Evolutionary conservation across 2,329 filamentous ascomycete species (phyloP).

Genomic region (Penicillium sp.): DNA sequence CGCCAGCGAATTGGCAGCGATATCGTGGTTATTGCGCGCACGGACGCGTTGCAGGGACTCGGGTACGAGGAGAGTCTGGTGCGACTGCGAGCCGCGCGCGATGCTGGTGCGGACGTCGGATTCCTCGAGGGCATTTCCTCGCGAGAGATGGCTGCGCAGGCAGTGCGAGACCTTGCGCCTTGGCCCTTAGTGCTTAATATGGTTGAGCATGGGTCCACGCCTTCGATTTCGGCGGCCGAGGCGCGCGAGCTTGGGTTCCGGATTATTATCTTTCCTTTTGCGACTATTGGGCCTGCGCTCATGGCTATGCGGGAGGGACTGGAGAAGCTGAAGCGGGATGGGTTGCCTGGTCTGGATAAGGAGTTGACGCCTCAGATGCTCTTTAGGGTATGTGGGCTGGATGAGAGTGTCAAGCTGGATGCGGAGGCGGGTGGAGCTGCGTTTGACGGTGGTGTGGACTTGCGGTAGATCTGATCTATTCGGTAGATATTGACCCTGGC

Average conservation of each 20-base stretch:
- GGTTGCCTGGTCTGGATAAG: constrained; percentile 31
- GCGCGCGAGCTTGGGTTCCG: constrained; percentile 43
- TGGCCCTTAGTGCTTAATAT: constrained; percentile 47
- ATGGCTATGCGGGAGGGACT: constrained; percentile 37
- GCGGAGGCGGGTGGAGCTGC: constrained; percentile 38
- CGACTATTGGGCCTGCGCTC: constrained; percentile 39
- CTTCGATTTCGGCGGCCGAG: constrained; percentile 39
- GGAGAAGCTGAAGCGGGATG: constrained; percentile 38
- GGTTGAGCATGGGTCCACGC: constrained; percentile 46
- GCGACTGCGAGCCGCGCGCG: constrained; percentile 40
- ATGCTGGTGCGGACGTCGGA: constrained; percentile 43
- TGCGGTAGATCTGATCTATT: constrained; percentile 18
- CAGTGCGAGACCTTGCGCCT: constrained; percentile 36
- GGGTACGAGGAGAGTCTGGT: constrained; percentile 43
- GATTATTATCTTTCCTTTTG: constrained; percentile 46
- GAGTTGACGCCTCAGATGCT: constrained; percentile 39
- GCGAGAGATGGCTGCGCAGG: constrained; percentile 37
- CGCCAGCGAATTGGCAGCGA: constrained; percentile 38
- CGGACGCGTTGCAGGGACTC: constrained; percentile 37
- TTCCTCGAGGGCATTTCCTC: constrained; percentile 45
- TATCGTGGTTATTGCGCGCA: constrained; percentile 47
- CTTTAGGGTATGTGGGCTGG: constrained; percentile 46
- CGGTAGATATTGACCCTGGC: neutral
- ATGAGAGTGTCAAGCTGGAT: constrained; percentile 44
- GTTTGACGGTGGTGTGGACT: constrained; percentile 34